Evolutionary conservation across 139 green algal genomes (phyloP), one percentile per base, ranked within the genome.

Genomic region (Chlorella sp.): DNA sequence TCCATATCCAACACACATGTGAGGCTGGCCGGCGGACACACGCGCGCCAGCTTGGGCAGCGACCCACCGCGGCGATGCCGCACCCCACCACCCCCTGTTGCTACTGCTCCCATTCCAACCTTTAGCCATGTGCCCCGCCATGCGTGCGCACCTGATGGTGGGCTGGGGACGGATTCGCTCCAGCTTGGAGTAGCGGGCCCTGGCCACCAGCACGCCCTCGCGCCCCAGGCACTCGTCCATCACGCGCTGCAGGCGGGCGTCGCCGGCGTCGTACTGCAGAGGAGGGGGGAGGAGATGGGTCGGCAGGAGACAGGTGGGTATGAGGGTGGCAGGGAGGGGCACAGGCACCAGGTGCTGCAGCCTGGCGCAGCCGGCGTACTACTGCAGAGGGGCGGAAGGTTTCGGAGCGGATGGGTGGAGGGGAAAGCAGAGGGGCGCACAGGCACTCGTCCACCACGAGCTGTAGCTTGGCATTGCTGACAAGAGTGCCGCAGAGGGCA

Each of bases 121-220:
- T 0, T 0, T 37, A 57, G 18, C 18, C n/a, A 1, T 32, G 36
- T 42, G 19, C 12, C 1, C 32, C 37, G 1, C 36, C 9, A 9
- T 42, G 26, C 22, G 53, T 28, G 34, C 57, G 11, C 64, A 42
- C 68, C 69, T 9, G 12, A 97, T 82, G 60, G 87, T 92, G 73
- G 91, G 91, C 12, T 91, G 91, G 14, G 90, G 89, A n/a, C 85
- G 40, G 26, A 69, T 40, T 21, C 80, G 61, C 64, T 98, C 95
- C 64, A 98, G 86, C 0, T 80, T 68, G 37, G 93, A 94, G 75
- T 96, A 94, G 26, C 91, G 88, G 32, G 93, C 83, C 36, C 95
- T 91, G 1, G 86, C 66, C 30, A 96, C 86, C 60, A 97, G 88
- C 57, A 97, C 90, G 15, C 89, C 88, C 4, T 92, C 66, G 14